These are phyloP conservation scores for Epichloe gansuensis DNA, from an alignment of 2,329 filamentous ascomycete species.

Conservation along the genomic window DNA sequence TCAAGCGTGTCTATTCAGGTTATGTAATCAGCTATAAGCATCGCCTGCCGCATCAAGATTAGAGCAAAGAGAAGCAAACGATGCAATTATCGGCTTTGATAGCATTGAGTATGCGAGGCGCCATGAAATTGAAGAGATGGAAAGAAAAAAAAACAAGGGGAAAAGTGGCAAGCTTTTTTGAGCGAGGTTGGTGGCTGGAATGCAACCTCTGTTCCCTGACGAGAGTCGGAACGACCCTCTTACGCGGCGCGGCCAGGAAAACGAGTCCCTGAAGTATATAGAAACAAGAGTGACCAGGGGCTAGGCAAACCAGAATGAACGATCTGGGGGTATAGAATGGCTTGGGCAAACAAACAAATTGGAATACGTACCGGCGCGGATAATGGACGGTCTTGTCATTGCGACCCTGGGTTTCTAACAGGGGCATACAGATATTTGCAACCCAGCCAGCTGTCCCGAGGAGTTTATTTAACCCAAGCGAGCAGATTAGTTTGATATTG, in stretches of 20 bases:
- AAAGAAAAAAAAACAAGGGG: background rate
- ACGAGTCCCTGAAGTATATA: conserved; percentile 2
- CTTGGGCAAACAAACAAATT: background rate
- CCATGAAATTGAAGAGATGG: background rate
- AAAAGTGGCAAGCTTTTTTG: background rate
- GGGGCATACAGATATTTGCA: background rate
- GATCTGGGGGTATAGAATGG: background rate
- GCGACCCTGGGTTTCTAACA: background rate
- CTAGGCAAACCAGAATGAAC: conserved; percentile 7
- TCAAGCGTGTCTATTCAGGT: conserved; percentile 70
- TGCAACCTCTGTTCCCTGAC: conserved; percentile 9
- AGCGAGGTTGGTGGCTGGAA: conserved; percentile 12
- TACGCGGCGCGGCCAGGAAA: conserved; percentile 5
- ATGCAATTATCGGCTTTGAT: background rate
- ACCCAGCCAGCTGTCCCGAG: background rate
- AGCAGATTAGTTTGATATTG: background rate
- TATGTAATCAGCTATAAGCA: conserved; percentile 5
- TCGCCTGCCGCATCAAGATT: background rate
- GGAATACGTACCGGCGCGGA: conserved; percentile 45
- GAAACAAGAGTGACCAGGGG: conserved; percentile 5
- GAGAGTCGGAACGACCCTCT: background rate
- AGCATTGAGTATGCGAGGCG: background rate
- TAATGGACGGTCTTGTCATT: conserved; percentile 48
- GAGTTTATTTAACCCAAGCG: background rate
- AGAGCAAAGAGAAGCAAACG: background rate